Base-by-base conservation (phyloP, 75 land plant genomes). In the Picea glauca region DNA sequence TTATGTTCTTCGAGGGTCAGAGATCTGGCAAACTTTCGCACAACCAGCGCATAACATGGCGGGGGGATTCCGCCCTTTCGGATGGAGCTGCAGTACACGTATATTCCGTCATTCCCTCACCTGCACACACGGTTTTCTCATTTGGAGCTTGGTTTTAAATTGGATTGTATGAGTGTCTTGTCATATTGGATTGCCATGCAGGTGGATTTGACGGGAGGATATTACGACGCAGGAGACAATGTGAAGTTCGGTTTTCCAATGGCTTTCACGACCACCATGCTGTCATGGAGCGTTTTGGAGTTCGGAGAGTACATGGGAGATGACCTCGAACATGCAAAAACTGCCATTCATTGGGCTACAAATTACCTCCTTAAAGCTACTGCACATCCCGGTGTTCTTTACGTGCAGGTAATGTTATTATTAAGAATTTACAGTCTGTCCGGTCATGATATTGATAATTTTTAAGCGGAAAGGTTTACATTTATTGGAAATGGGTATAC, bases 161-260 rank as follows among this genome's bases (percentile, higher is more conserved):
- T 40, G 3, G 2, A 35, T 40, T 40, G 3, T 40, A 40, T 40
- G 4, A 0, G 43, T 4, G 0, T 4, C 0, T 40, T 40, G 0
- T 40, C 4, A 40, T 40, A 40, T 40, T 40, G 4, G 4, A 40
- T 40, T 40, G 43, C 4, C 2, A n/a, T 80, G 1, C 83, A 91
- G 93, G 87, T 88, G 33, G 87, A 92, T 58, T 83, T 92, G 82
- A 80, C 72, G n/a, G 93, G 94, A n/a, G 94, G 94, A 13, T 90
- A 88, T 78, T 90, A 92, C 77, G 94, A 92, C 60, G 90, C 94
- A 4, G 92, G 92, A 20, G 94, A 92, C 76, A 90, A 90, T 75
- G 84, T 92, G 15, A 92, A 90, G 78, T 92, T 92, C 74, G 88
- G 92, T 32, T 84, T 92, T 62, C 92, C 94, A 14, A 86, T 92